Percentiles rank a stretch among this genome's conserved stretches.
Evolutionary conservation across 1,284 basidiomycete species (phyloP).

Genomic region (Fomitopsis pinicola): DNA sequence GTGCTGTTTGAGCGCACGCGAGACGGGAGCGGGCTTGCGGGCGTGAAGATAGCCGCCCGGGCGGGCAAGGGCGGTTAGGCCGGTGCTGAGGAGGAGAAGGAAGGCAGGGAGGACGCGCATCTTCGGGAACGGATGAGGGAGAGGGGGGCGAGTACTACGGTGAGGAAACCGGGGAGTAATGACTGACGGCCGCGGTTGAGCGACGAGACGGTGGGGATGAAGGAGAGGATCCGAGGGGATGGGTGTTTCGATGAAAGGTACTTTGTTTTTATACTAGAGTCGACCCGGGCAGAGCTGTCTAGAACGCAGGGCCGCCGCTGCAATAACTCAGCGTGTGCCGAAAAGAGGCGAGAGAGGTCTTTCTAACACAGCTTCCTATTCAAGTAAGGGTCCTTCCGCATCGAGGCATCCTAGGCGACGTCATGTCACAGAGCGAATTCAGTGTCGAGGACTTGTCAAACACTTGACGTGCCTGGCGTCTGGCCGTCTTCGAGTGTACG

Average conservation of each 20-base stretch:
- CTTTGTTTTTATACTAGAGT: background rate
- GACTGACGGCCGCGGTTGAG: background rate
- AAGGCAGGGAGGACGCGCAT: background rate
- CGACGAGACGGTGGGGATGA: background rate
- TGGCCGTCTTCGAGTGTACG: background rate
- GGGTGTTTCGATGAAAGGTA: background rate
- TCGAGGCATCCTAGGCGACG: background rate
- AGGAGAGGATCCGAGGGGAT: background rate
- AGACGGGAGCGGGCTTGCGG: background rate
- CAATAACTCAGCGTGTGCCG: background rate
- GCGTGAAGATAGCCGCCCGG: background rate
- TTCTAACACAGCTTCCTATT: background rate
- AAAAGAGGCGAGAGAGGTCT: background rate
- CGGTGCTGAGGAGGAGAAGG: background rate
- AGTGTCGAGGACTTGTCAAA: background rate
- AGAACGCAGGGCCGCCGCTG: background rate
- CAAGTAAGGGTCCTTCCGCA: background rate
- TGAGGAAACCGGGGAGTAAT: background rate
- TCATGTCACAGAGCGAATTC: background rate
- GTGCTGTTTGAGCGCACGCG: background rate
- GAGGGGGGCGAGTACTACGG: no score
- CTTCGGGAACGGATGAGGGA: background rate
- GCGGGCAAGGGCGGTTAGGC: background rate
- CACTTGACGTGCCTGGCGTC: background rate
- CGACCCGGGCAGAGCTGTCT: background rate